phyloP scores from a whole-genome alignment of 2,329 filamentous ascomycete genomes.

The Trichophyton simii region DNA sequence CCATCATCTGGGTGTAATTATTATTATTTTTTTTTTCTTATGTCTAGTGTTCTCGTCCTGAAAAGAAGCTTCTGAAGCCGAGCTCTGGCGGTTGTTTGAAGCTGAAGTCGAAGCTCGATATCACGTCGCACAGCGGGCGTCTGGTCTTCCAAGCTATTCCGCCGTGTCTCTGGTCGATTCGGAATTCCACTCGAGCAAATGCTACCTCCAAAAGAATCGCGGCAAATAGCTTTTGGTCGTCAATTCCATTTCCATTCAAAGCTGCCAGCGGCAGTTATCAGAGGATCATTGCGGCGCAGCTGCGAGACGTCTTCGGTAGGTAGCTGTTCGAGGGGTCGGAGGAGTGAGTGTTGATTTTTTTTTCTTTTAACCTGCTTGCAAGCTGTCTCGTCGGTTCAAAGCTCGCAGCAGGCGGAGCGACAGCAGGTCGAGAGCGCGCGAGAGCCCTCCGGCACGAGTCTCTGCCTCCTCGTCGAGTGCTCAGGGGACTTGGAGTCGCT shows the following conservation, averaged over 20 bases:
- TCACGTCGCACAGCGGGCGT: neutral
- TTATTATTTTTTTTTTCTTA: neutral
- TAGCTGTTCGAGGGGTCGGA: neutral
- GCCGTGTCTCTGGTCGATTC: neutral
- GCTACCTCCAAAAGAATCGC: neutral
- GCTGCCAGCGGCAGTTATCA: neutral
- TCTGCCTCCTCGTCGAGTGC: neutral
- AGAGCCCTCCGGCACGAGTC: neutral
- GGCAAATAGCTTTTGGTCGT: neutral
- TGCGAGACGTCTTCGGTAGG: neutral
- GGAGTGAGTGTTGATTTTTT: neutral
- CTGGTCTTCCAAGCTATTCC: neutral
- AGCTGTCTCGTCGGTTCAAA: neutral
- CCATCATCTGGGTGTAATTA: conserved; percentile 14
- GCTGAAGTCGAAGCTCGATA: neutral
- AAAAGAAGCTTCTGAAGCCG: neutral
- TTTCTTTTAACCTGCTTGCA: neutral
- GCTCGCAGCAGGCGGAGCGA: neutral
- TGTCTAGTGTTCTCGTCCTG: conserved; percentile 14
- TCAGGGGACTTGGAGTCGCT: neutral
- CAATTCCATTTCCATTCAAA: conserved; percentile 2
- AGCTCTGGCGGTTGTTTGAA: neutral
- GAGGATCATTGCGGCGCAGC: neutral
- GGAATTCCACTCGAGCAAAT: neutral
- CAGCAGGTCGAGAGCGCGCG: neutral